Base-by-base conservation (phyloP, 352 stramenopile genomes). In the Globisporangium megalacanthum region DNA sequence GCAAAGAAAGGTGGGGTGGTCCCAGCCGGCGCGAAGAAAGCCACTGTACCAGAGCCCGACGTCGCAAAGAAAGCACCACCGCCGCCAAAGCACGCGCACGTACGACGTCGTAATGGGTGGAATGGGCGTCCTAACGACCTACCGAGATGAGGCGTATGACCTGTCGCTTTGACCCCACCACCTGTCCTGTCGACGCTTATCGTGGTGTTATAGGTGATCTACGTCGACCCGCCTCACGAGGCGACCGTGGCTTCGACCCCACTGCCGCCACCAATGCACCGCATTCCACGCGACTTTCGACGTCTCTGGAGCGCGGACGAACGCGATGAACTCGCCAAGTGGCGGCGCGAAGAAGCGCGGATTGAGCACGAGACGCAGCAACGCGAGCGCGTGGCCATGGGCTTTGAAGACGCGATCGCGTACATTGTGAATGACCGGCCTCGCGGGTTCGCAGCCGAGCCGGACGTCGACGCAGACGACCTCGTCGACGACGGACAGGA, bases 341-440 rank as follows among this genome's bases (percentile, higher is more conserved):
- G 79, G 79, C 22, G 49, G 3, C 63, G 62, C 35, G 81, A 92
- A 54, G 78, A 92, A 64, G 61, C 64, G 2, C 69, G 84, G 0
- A 79, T 92, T 10, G 54, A 77, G 17, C 44, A 54, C 1, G 77
- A 89, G 25, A 63, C 70, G 25, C 72, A 91, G 47, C 50, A 72
- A 3, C 68, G 68, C 17, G 78, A 91, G 46, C 60, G 69, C 0
- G 64, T 79, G 17, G 75, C 75, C 46, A 87, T 94, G 77, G 77
- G 54, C 5, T 92, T 88, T 52, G 84, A 92, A 56, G 80, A 92
- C 46, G 72, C 73, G 5, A 87, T 83, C 29, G 78, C 75, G 15
- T 83, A 86, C 49, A 79, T 89, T 39, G 69, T 92, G 22, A 88
- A 89, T 45, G 81, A 86, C 9, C 79, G 78, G 3, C 70, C 79